phyloP scores from a whole-genome alignment of 129 eudicot species.

The Rutidosis leptorrhynchoides region DNA sequence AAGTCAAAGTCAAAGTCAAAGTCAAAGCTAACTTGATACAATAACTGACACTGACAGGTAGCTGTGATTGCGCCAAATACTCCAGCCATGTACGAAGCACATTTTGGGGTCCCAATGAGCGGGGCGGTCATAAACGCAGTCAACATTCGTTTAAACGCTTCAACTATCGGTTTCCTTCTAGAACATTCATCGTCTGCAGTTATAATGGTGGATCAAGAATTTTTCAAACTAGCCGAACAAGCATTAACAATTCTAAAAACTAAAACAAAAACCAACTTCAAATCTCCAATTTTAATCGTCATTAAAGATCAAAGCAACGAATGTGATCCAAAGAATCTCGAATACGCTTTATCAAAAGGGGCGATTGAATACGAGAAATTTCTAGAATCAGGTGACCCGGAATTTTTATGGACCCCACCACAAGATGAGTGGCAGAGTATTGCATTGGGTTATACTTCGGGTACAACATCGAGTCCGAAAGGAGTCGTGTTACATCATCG shows the following conservation, averaged over 20 bases:
- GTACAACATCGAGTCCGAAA: constrained; percentile 91
- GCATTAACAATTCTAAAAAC: constrained; percentile 49
- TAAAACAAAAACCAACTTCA: constrained; percentile 41
- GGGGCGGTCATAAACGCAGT: constrained; percentile 85
- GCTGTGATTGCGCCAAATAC: constrained; percentile 90
- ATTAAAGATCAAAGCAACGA: constrained; percentile 67
- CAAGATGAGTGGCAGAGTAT: constrained; percentile 90
- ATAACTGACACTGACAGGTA: constrained; percentile 54
- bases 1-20: constrained; percentile 6
- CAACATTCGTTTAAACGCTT: constrained; percentile 74
- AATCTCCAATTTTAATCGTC: constrained; percentile 57
- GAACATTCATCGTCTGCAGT: constrained; percentile 66
- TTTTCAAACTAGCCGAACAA: constrained; percentile 53
- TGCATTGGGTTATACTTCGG: constrained; percentile 88
- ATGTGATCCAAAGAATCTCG: constrained; percentile 49
- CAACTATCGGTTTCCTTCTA: constrained; percentile 63
- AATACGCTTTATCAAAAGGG: constrained; percentile 62
- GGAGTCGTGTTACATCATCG: constrained; percentile 91
- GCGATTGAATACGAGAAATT: constrained; percentile 77
- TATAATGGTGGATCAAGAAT: constrained; percentile 84
- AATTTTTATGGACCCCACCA: constrained; percentile 67
- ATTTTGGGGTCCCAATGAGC: constrained; percentile 91
- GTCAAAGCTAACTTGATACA: background rate
- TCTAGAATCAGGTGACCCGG: constrained; percentile 68
- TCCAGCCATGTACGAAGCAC: constrained; percentile 92